A percentile compares a stretch with the other conserved stretches of the same genome.
phyloP scores from a whole-genome alignment of 495 filamentous ascomycete species.

The Tirmania nivea region DNA sequence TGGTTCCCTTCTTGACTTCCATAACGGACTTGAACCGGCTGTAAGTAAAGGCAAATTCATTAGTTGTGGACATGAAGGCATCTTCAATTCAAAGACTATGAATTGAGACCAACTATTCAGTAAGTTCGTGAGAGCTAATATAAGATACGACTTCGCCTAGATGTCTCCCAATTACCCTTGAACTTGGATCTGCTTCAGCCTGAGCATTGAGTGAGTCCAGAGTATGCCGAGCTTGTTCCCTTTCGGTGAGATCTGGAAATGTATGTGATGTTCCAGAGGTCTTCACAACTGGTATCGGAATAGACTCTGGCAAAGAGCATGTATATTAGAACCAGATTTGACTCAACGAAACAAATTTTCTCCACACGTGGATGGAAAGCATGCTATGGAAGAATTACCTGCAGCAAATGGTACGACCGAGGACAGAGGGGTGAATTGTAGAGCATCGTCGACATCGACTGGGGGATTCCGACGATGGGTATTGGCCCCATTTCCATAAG shows the following conservation, averaged over 20 bases:
- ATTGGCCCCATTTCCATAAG: not conserved
- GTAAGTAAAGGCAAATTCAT: not conserved
- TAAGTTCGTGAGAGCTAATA: constrained; percentile 20
- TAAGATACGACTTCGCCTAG: constrained; percentile 17
- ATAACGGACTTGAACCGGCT: constrained; percentile 16
- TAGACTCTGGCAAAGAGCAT: constrained; percentile 10
- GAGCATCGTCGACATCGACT: constrained; percentile 48
- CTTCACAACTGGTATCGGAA: constrained; percentile 34
- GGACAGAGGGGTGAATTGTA: constrained; percentile 79
- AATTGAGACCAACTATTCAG: constrained; percentile 14
- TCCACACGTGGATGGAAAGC: not conserved
- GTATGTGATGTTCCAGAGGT: not conserved
- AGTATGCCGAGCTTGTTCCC: constrained; percentile 23
- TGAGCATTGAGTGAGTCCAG: constrained; percentile 33
- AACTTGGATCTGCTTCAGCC: constrained; percentile 12
- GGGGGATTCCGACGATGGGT: constrained; percentile 1
- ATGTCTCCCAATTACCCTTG: constrained; percentile 13
- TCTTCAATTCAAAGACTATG: too few species aligned
- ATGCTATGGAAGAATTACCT: constrained; percentile 28
- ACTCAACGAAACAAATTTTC: not conserved
- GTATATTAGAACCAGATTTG: not conserved
- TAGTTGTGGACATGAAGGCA: too few species aligned
- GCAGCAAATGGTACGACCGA: constrained; percentile 72
- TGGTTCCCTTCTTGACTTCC: not conserved
- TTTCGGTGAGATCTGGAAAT: constrained; percentile 12